Evolutionary conservation across 148 eudicot species (phyloP), one percentile per base, ranked within the genome.

Genomic region (Chenopodium formosanum): DNA sequence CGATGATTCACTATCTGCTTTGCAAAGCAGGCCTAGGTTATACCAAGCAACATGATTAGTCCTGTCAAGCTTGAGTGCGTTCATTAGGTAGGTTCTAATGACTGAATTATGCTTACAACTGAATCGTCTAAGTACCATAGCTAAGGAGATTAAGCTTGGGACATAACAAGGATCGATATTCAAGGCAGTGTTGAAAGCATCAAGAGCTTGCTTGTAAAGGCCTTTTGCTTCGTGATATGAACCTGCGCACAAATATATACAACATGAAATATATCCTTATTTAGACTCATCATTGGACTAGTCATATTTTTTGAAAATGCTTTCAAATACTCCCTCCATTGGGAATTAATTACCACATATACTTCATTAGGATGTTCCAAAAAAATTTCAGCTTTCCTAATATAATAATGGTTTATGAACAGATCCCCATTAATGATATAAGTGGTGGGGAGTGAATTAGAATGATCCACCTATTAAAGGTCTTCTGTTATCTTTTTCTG

Each of bases 41-140:
- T 90, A 84, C 99, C 99, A 96, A 16, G 96, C 94, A 9, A 88
- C 86, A 75, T 86, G 83, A 73, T 91, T 91, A 86, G 79, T 90
- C 85, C 92, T 87, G 84, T 96, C 95, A 14, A 85, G 84, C 78
- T 90, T 89, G 72, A 95, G 83, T 0, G 91, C 97, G 81, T 91
- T 90, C 84, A 86, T 89, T 82, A 95, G 84, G 73, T 90, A 87
- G 85, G 94, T 91, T 83, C 87, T 89, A 78, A 79, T 80, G 60
- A 89, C 78, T 13, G 89, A 66, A 2, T 69, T 74, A 52, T 87
- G 82, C 70, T 82, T 80, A 83, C 79, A 77, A 25, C 90, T 88
- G 2, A 84, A 85, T 52, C 52, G 85, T 72, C 85, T 90, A 53
- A 92, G 90, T 80, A 86, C 79, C 84, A 80, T 78, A 3, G 97